These are phyloP conservation scores for Posidonia oceanica DNA, from an alignment of 116 monocot species.

Conservation along the genomic window DNA sequence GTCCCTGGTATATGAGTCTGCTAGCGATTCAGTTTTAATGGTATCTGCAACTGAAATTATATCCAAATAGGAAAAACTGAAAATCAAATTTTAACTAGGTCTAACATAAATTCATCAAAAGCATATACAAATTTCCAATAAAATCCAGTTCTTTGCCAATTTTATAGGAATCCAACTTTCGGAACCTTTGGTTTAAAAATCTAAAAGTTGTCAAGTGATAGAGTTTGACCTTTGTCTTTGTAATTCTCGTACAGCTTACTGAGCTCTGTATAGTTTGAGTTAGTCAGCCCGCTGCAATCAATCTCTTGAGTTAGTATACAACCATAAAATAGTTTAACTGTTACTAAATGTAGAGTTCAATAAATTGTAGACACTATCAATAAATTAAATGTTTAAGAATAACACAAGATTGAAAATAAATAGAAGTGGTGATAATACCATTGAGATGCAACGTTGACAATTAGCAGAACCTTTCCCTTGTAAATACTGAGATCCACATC, in stretches of 20 bases:
- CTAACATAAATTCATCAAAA: no score
- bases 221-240: slow-evolving; percentile 48
- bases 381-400: no score
- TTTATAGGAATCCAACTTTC: no score
- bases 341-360: no score
- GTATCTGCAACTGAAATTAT: not conserved
- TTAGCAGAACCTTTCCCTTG: slow-evolving; percentile 77
- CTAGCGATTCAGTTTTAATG: not conserved
- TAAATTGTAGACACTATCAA: no score
- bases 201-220: not conserved
- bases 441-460: slow-evolving; percentile 89
- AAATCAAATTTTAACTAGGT: not conserved
- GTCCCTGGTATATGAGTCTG: not conserved
- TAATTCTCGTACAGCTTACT: slow-evolving; percentile 67
- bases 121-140: no score
- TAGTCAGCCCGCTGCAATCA: slow-evolving; percentile 66
- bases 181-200: no score
- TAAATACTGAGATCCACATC: slow-evolving; percentile 72
- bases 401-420: no score
- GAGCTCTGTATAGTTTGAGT: slow-evolving; percentile 74
- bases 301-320: not conserved
- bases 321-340: not conserved
- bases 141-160: no score
- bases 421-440: no score
- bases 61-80: not conserved